Base-by-base conservation (phyloP, 805 yeast genomes). In the Candida suzukii region DNA sequence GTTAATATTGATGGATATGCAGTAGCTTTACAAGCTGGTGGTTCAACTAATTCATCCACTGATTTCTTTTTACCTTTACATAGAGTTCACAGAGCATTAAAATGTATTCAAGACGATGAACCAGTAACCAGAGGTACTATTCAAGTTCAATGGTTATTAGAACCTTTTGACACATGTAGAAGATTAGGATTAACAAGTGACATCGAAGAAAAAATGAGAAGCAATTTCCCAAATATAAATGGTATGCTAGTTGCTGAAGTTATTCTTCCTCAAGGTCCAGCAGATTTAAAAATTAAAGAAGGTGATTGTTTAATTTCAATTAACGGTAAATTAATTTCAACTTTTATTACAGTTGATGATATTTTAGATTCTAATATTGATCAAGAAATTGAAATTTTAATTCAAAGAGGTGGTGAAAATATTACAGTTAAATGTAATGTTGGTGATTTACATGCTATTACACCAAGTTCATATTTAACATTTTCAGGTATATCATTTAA, bases 21-120 rank as follows among this genome's bases (percentile, higher is more conserved):
- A 0, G 86, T 90, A 17, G 96, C 97, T 0, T 66, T 90, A 40
- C 96, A 88, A 62, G 97, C 97, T 2, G 97, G 97, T 55, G 97
- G 97, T 3, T 77, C 85, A 7, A 76, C 88, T 1, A 93, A 85
- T 50, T 90, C 96, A 1, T 86, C 96, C 0, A 90, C 96, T 0
- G 97, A 90, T 64, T 90, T 86, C 65, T 90, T 90, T 57, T 63
- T 90, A 39, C 97, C 97, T 0, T 76, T 90, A 8, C 80, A 79
- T 60, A 70, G 96, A 56, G 95, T 90, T 2, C 63, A 77, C 46
- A 75, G 97, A 48, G 96, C 96, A 0, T 71, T 90, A 48, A 66
- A 67, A 45, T 86, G 95, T 53, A 63, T 88, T 20, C 95, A 85
- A 58, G 43, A 59, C 36, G 24, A 13, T 16, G 26, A 48, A 24